Conservation (phyloP, 305 asterid genomes). For the Fraxinus angustifolia region DNA sequence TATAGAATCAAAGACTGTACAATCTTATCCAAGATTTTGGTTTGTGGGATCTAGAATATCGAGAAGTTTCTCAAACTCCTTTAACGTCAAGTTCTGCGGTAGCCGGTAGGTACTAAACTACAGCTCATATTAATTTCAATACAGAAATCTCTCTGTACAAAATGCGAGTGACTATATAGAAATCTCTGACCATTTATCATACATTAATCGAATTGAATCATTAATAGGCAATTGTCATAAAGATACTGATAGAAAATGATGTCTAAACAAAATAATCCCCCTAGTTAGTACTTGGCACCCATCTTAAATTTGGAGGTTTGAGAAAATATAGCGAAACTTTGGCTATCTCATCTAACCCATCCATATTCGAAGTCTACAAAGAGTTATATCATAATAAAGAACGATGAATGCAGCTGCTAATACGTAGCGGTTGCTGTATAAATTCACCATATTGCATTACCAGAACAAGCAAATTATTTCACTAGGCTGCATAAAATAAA, state of each 20-base stretch:
- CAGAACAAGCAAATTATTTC: conserved; percentile 15
- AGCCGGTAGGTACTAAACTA: neutral
- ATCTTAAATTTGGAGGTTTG: neutral
- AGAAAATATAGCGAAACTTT: neutral
- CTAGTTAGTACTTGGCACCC: neutral
- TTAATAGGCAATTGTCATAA: neutral
- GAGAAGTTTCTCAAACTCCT: neutral
- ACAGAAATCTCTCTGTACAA: neutral
- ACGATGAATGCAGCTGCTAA: neutral
- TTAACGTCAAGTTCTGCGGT: neutral
- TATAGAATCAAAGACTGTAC: neutral
- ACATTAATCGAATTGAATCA: neutral
- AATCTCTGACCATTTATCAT: neutral
- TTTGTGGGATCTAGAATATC: neutral
- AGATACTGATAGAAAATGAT: neutral
- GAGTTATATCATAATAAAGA: neutral
- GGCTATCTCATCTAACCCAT: neutral
- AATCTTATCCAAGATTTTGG: neutral
- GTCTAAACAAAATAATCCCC: neutral
- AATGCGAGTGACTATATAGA: neutral
- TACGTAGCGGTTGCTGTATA: neutral
- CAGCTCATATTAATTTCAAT: neutral
- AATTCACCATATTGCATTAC: neutral
- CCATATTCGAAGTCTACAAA: neutral
- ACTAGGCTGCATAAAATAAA: neutral